phyloP scores from a whole-genome alignment of 176 grass and related monocot species.

The Paspalum notatum region DNA sequence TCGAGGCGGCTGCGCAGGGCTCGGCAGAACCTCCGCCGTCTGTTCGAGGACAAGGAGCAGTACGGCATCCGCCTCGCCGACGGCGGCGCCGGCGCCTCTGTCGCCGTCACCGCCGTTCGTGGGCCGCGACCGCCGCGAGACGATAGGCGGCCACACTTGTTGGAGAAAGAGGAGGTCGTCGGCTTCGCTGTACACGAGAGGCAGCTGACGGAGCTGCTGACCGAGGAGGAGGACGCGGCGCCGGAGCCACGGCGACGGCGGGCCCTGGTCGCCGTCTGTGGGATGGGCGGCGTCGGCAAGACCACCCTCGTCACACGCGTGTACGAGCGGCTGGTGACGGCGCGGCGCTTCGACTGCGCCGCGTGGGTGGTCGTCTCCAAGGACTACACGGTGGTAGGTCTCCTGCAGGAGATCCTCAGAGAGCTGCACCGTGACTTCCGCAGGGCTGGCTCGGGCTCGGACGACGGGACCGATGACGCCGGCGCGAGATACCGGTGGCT shows the following conservation, averaged over 20 bases:
- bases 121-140: neutral
- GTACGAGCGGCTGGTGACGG: neutral
- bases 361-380: slow-evolving; percentile 48
- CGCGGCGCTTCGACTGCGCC: slow-evolving; percentile 32
- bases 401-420: slow-evolving; percentile 33
- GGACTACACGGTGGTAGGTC: neutral
- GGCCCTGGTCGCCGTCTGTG: slow-evolving; percentile 12
- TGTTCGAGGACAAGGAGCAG: neutral
- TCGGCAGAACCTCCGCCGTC: neutral
- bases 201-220: neutral
- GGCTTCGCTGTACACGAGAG: neutral
- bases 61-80: neutral
- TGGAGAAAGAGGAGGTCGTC: slow-evolving; percentile 6
- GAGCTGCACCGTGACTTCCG: neutral
- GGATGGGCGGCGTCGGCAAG: too few relatives aligned
- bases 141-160: neutral
- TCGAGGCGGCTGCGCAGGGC: neutral
- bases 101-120: too few relatives aligned
- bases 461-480: neutral
- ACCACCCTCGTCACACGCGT: slow-evolving; percentile 24
- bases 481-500: slow-evolving; percentile 1
- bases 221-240: too few relatives aligned
- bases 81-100: too few relatives aligned
- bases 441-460: neutral
- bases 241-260: too few relatives aligned